Conservation (phyloP, 352 stramenopile species). For the Hyphochytrium catenoides region DNA sequence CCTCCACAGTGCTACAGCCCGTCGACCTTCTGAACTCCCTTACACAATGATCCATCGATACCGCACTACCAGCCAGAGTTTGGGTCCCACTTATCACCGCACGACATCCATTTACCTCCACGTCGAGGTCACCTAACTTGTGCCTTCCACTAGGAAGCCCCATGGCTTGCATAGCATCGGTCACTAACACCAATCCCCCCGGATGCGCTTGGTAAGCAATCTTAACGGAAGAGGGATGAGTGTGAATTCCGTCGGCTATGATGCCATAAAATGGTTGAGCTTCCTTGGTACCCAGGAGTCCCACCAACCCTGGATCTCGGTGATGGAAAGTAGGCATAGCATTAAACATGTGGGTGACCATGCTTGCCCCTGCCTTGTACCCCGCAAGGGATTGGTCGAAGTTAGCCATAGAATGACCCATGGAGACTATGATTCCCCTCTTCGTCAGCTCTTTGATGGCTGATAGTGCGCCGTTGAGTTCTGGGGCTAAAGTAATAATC, state of each 20-base stretch:
- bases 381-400: constrained; percentile 35
- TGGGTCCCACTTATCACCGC: constrained; percentile 32
- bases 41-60: constrained; percentile 53
- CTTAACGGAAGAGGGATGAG: constrained; percentile 33
- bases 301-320: constrained; percentile 59
- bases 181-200: constrained; percentile 45
- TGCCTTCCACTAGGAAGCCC: constrained; percentile 35
- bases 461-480: constrained; percentile 34
- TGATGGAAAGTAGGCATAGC: constrained; percentile 74
- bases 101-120: constrained; percentile 21
- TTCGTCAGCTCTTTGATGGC: constrained; percentile 18
- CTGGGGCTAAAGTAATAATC: constrained; percentile 61
- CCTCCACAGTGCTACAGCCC: constrained; percentile 37
- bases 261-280: constrained; percentile 39
- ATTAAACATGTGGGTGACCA: constrained; percentile 76
- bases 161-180: constrained; percentile 53
- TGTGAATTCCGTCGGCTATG: constrained; percentile 65
- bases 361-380: constrained; percentile 28
- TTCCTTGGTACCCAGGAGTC: constrained; percentile 30
- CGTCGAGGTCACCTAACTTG: constrained; percentile 34
- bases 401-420: constrained; percentile 42
- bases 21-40: constrained; percentile 51
- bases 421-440: constrained; percentile 26
- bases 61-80: constrained; percentile 55
- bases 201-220: constrained; percentile 58